Evolutionary conservation across 2,329 filamentous ascomycete genomes (phyloP).

Genomic region (Akanthomyces lecanii): DNA sequence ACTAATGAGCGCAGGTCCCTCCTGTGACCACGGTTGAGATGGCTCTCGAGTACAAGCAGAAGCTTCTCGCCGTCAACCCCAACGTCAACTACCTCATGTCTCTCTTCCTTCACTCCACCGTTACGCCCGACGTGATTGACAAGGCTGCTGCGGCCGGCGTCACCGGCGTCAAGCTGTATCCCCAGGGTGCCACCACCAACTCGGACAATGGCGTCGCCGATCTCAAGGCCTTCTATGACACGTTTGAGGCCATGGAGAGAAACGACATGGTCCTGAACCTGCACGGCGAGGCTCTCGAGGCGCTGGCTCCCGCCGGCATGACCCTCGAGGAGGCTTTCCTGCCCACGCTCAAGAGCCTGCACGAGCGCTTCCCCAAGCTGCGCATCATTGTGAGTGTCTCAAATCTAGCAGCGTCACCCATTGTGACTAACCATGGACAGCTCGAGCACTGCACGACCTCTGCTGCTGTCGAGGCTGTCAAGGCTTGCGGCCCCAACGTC

Average conservation of each 20-base stretch:
- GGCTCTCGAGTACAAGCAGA: conserved; percentile 62
- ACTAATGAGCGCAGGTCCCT: conserved; percentile 33
- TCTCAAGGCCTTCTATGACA: conserved; percentile 67
- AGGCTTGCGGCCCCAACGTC: conserved; percentile 71
- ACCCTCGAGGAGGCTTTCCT: conserved; percentile 61
- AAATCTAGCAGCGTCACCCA: neutral
- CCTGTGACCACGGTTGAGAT: conserved; percentile 54
- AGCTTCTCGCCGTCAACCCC: conserved; percentile 56
- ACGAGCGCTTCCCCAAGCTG: conserved; percentile 69
- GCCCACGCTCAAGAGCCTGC: conserved; percentile 70
- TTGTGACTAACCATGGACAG: conserved; percentile 17
- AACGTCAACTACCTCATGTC: conserved; percentile 70
- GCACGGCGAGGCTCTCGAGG: conserved; percentile 74
- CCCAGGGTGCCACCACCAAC: conserved; percentile 59
- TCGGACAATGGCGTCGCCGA: conserved; percentile 65
- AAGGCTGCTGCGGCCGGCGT: conserved; percentile 71
- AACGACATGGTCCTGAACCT: conserved; percentile 82
- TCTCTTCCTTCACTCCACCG: conserved; percentile 59
- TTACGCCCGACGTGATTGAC: conserved; percentile 65
- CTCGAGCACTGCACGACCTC: conserved; percentile 86
- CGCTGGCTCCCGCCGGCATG: conserved; percentile 42
- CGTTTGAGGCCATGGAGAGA: conserved; percentile 86
- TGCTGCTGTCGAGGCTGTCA: conserved; percentile 74
- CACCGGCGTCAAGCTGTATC: conserved; percentile 68
- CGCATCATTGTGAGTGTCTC: conserved; percentile 47